Evolutionary conservation across 129 eudicot species (phyloP).

Genomic region (Artemisia argyi): DNA sequence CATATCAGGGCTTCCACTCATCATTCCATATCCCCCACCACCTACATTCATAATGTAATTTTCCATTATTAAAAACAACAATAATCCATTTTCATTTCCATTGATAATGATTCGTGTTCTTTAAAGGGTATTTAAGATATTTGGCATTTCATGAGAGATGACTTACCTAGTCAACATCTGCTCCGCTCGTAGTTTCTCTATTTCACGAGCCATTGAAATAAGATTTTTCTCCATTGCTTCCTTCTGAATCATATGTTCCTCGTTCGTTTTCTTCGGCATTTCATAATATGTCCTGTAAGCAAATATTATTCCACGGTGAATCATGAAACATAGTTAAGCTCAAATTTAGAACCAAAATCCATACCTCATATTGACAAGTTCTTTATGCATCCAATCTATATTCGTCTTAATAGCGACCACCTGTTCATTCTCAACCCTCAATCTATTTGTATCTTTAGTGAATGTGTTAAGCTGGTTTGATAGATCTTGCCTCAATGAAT

Average conservation of each 20-base stretch:
- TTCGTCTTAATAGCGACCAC: constrained; percentile 49
- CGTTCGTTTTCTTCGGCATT: constrained; percentile 73
- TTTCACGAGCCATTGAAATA: constrained; percentile 79
- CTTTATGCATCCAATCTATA: constrained; percentile 75
- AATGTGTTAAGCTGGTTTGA: no score
- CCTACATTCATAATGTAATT: constrained; percentile 35
- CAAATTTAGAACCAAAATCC: neutral
- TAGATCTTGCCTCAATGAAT: no score
- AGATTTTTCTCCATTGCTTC: constrained; percentile 82
- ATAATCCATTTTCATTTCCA: neutral
- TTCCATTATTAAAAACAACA: neutral
- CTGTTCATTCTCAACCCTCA: no score
- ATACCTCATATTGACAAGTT: constrained; percentile 71
- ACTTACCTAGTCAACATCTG: constrained; percentile 55
- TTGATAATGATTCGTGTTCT: neutral
- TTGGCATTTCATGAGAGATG: constrained; percentile 1
- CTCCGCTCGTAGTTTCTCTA: constrained; percentile 83
- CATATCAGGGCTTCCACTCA: constrained; percentile 63
- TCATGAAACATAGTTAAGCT: neutral
- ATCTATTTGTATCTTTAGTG: no score
- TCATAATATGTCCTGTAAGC: constrained; percentile 66
- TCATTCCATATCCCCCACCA: constrained; percentile 66
- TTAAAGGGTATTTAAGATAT: neutral
- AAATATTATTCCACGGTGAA: neutral
- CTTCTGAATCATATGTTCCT: constrained; percentile 67